Evolutionary conservation across 2,329 filamentous ascomycete genomes (phyloP), one percentile per base, ranked within the genome.

Genomic region (Podosphaera aphanis): DNA sequence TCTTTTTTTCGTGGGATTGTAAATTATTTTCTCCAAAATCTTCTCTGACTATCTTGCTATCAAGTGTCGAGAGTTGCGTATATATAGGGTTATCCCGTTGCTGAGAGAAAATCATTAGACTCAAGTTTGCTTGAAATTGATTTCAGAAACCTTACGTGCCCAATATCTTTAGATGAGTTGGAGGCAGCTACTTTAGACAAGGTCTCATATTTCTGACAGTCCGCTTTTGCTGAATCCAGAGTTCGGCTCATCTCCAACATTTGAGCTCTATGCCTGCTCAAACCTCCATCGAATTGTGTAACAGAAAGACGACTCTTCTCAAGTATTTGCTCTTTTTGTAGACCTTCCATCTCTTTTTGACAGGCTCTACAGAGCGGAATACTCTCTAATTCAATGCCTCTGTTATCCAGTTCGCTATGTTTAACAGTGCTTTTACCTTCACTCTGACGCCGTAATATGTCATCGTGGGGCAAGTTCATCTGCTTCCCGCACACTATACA

Each of bases 321-420:
- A 36, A 66, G 50, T 3, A 66, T 49, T 0, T 51, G 52, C 21
- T 56, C 52, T 20, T 57, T 56, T 4, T 55, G 46, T 43, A 55
- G 50, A 5, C 53, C 55, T 19, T 45, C 50, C 7, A 51, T 52
- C 47, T 68, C 66, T 3, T 63, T 57, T 13, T 60, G 54, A 51
- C 69, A 74, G 43, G 61, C 56, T 20, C 58, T 62, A 57, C 71
- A 74, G 10, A 73, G 56, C 1, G 71, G 71, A 6, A 69, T 58
- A 46, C 63, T 58, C 1, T 57, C 51, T 11, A 72, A 59, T 58
- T 74, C 70, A 20, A 54, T 61, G 7, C 55, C 51, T 48, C 36
- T 47, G 21, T 40, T 40, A 29, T 48, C 46, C n/a, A 23, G 49
- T 46, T 44, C 43, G 15, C 50, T 49, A 36, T 27, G n/a, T n/a